These are phyloP conservation scores for Populus euphratica DNA, from an alignment of 345 rosid species.

Conservation along the genomic window DNA sequence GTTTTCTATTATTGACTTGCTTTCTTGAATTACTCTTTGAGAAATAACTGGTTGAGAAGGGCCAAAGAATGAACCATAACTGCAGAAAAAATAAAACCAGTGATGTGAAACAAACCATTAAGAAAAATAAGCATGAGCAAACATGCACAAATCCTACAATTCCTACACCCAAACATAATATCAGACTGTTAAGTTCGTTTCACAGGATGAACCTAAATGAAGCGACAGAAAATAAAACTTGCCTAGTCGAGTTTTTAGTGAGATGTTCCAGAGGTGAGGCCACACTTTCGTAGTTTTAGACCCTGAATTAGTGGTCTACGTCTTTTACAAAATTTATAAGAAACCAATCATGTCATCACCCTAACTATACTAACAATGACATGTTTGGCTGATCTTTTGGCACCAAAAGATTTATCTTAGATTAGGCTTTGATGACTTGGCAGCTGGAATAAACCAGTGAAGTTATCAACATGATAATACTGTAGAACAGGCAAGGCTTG, in stretches of 20 bases:
- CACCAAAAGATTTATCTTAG: background rate
- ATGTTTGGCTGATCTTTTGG: background rate
- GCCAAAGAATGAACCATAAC: slow-evolving; percentile 95
- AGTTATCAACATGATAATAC: background rate
- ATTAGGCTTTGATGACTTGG: background rate
- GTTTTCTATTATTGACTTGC: slow-evolving; percentile 85
- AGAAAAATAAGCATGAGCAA: background rate
- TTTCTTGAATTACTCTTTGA: slow-evolving; percentile 88
- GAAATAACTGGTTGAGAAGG: slow-evolving; percentile 88
- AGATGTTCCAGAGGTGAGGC: background rate
- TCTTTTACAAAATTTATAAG: background rate
- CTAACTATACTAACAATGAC: background rate
- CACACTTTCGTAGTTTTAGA: background rate
- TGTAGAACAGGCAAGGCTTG: background rate
- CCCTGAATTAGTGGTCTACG: background rate
- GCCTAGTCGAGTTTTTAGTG: background rate
- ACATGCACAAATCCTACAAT: background rate
- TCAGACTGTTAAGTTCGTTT: background rate
- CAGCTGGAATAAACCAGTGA: background rate
- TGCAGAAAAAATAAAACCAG: slow-evolving; percentile 24
- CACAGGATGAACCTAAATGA: background rate
- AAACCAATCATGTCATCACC: background rate
- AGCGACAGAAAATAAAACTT: background rate
- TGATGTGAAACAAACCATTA: slow-evolving; percentile 9
- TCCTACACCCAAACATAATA: background rate